Conservation (phyloP, 2,329 filamentous ascomycete species). For the Aspergillus brasiliensis region DNA sequence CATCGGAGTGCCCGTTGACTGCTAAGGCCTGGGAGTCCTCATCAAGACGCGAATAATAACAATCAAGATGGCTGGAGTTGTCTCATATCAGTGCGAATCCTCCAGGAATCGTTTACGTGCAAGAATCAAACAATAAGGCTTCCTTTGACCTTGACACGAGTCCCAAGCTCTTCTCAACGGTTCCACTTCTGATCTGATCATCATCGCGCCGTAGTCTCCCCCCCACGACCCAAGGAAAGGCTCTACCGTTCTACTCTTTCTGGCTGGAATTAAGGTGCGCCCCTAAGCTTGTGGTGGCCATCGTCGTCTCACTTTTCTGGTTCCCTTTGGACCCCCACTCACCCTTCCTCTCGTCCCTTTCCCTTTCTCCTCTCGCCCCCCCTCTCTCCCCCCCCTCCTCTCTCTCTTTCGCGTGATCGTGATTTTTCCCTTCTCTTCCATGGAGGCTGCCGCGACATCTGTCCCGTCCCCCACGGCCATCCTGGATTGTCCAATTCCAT, state of each 20-base stretch:
- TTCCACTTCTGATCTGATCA: not conserved
- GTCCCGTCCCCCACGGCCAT: constrained; percentile 8
- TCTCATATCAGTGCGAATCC: too few species aligned
- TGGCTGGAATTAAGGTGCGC: constrained; percentile 9
- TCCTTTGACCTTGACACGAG: not conserved
- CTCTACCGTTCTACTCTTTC: not conserved
- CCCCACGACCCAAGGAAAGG: constrained; percentile 1
- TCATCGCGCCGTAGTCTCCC: not conserved
- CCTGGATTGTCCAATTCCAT: constrained; percentile 17
- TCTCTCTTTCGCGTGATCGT: not conserved
- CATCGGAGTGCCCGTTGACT: not conserved
- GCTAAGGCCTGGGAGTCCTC: not conserved
- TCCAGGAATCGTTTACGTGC: not conserved
- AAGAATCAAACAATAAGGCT: not conserved
- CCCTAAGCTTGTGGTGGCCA: constrained; percentile 2
- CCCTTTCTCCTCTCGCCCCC: constrained; percentile 5
- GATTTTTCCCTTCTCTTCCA: constrained; percentile 16
- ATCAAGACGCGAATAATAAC: not conserved
- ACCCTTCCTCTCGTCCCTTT: constrained; percentile 5
- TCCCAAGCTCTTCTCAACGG: too few species aligned
- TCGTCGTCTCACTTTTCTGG: constrained; percentile 2
- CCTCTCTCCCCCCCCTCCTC: constrained; percentile 4
- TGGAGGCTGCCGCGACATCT: constrained; percentile 15
- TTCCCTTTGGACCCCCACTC: constrained; percentile 6
- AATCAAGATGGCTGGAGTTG: too few species aligned